These are phyloP conservation scores for Meira nashicola DNA, from an alignment of 1,284 basidiomycete species.

Conservation along the genomic window DNA sequence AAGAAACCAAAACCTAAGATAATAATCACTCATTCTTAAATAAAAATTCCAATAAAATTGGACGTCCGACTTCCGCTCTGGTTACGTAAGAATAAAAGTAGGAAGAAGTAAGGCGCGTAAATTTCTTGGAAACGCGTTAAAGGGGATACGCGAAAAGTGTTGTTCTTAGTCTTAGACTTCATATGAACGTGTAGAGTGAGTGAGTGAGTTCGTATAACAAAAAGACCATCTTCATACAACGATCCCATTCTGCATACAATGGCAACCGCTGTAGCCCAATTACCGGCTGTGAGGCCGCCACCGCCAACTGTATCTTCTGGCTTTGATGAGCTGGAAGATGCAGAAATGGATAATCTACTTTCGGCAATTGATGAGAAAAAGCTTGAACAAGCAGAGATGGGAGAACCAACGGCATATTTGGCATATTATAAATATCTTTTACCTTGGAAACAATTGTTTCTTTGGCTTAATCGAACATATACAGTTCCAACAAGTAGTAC, in stretches of 20 bases:
- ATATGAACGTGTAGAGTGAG: too few species aligned
- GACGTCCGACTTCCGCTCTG: too few species aligned
- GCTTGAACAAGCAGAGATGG: constrained; percentile 54
- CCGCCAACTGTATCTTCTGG: constrained; percentile 39
- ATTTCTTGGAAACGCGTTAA: too few species aligned
- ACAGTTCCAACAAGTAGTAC: constrained; percentile 44
- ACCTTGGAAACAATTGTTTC: constrained; percentile 87
- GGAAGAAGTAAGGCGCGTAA: too few species aligned
- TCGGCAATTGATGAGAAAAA: constrained; percentile 31
- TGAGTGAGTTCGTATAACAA: too few species aligned
- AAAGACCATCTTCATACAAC: too few species aligned
- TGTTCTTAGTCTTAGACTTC: too few species aligned
- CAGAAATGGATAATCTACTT: constrained; percentile 30
- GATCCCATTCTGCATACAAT: not conserved
- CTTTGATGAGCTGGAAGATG: constrained; percentile 21
- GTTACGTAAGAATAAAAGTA: too few species aligned
- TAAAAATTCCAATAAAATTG: too few species aligned
- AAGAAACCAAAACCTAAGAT: too few species aligned
- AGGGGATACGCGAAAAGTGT: too few species aligned
- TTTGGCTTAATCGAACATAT: constrained; percentile 85
- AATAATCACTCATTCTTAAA: too few species aligned
- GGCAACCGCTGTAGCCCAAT: constrained; percentile 14
- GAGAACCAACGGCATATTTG: constrained; percentile 67
- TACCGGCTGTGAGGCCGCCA: constrained; percentile 30
- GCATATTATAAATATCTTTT: constrained; percentile 87